Evolutionary conservation across 176 grass and related monocot species (phyloP), one percentile per base, ranked within the genome.

Genomic region (Neostapfia colusana): DNA sequence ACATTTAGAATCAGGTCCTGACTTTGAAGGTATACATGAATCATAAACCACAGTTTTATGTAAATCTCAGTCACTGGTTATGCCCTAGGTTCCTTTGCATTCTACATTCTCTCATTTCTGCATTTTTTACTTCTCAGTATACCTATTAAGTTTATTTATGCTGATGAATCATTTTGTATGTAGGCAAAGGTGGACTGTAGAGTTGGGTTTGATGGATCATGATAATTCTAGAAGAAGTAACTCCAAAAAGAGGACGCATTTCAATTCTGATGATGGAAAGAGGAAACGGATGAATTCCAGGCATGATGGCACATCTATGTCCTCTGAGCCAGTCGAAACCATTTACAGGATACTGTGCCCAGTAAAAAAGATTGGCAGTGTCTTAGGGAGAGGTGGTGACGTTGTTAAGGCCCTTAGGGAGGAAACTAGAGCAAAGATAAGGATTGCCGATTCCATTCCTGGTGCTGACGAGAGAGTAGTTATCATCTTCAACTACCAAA

Each of bases 371-470:
- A 95, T 99, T 54, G 91, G 95, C 16, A 88, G 89, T 74, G 87
- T 99, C 60, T 83, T 99, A 65, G 95, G 95, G 35, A 91, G 82
- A 75, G 95, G 91, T 56, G 95, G 95, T 82, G 89, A 90, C 28
- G 79, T 99, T 84, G 90, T 99, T 70, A 92, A 94, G 69, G 67
- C 89, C 51, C 84, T 99, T 46, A 90, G 95, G 76, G 89, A 91
- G 43, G 89, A 95, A 75, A 95, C 91, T 61, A 90, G 90, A 89
- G 84, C 95, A 67, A 99, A 99, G 80, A 99, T 99, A 91, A 83
- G 92, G 69, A 89, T 99, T 83, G 91, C 89, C 50, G 91, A 99
- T 92, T 79, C 89, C 75, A 91, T 99, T 89, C 89, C 89, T 67
- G 89, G 91, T 68, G 92, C 95, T 15, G 95, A 99, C 0, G 95